Evolutionary conservation across 2,329 filamentous ascomycete genomes (phyloP).

Genomic region (Diaporthe sp.): DNA sequence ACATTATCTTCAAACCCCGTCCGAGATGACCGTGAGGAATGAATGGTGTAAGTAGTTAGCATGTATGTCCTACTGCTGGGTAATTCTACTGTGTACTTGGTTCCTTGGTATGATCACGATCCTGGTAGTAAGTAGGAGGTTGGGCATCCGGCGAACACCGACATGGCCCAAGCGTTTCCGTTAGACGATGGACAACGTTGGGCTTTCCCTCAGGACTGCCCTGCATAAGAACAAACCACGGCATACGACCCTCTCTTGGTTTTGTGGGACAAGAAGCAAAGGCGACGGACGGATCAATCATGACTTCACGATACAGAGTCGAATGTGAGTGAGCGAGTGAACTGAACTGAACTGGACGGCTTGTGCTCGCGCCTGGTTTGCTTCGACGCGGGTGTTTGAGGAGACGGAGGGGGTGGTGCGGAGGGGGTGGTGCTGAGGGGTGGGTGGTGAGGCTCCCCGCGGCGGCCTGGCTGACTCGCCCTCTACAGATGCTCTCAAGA

Average conservation of each 20-base stretch:
- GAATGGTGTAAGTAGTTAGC: too few relatives aligned
- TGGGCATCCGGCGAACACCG: too few relatives aligned
- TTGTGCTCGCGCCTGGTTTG: neutral
- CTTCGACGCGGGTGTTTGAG: neutral
- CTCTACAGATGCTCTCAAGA: constrained; percentile 73
- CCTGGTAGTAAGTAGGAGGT: too few relatives aligned
- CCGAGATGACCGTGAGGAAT: neutral
- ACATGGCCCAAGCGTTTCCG: constrained; percentile 31
- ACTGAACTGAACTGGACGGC: too few relatives aligned
- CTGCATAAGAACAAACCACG: neutral
- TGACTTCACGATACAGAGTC: constrained; percentile 75
- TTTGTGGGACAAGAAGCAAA: neutral
- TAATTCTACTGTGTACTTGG: too few relatives aligned
- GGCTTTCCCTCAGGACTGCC: constrained; percentile 1
- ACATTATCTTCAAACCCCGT: neutral
- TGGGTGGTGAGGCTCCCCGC: neutral
- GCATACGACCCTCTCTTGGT: neutral
- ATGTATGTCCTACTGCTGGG: neutral
- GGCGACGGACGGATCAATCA: constrained; percentile 44
- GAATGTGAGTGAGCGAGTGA: constrained; percentile 73
- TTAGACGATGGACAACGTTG: neutral
- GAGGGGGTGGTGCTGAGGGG: neutral
- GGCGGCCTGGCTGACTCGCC: constrained; percentile 25
- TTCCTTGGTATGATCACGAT: neutral
- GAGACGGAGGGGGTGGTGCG: neutral